Evolutionary conservation across 2,329 filamentous ascomycete species (phyloP).

Genomic region (Claviceps pusilla): DNA sequence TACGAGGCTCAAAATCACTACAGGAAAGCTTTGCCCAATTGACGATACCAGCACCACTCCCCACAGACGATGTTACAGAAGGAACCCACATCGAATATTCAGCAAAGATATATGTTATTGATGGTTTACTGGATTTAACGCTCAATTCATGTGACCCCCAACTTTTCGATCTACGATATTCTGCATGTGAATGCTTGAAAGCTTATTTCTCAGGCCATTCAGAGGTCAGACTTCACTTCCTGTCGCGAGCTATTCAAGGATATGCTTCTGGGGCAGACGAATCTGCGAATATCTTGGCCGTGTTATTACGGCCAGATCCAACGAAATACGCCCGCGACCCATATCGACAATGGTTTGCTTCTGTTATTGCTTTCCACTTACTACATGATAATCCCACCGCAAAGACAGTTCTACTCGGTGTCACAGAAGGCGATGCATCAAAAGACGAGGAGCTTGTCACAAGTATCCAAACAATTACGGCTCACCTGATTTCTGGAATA

Average conservation of each 20-base stretch:
- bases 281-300: conserved; percentile 75
- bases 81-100: conserved; percentile 33
- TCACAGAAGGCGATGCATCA: conserved; percentile 78
- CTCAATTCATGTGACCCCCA: conserved; percentile 51
- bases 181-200: conserved; percentile 80
- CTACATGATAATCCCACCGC: conserved; percentile 65
- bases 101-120: conserved; percentile 71
- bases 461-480: conserved; percentile 74
- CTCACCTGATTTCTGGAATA: conserved; percentile 69
- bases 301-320: conserved; percentile 54
- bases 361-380: conserved; percentile 73
- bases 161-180: conserved; percentile 65
- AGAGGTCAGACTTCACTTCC: conserved; percentile 71
- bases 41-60: conserved; percentile 51
- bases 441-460: conserved; percentile 91
- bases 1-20: conserved; percentile 61
- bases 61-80: conserved; percentile 18
- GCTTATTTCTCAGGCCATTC: conserved; percentile 78
- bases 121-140: conserved; percentile 73
- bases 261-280: conserved; percentile 65
- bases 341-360: conserved; percentile 80
- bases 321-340: conserved; percentile 55
- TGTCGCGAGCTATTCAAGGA: conserved; percentile 77
- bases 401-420: conserved; percentile 63
- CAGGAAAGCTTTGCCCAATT: conserved; percentile 85